Percentiles rank a stretch among this genome's conserved stretches.
Conservation (phyloP, 495 filamentous ascomycete species). For the Copromyces sp. region DNA sequence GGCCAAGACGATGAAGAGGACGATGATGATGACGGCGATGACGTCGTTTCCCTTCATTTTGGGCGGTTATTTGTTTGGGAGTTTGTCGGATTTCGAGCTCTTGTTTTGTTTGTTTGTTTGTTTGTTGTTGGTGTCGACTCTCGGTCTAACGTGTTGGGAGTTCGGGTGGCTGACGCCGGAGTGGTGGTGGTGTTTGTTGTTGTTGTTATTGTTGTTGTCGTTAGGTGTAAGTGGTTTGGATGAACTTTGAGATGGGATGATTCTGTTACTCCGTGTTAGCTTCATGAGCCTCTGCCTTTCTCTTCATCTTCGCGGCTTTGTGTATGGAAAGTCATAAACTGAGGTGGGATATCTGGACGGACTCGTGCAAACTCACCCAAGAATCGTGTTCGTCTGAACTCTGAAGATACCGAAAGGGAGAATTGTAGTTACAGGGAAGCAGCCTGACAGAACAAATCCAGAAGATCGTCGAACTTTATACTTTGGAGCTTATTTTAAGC, state of each 20-base stretch:
- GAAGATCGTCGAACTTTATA: background rate
- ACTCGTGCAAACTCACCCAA: background rate
- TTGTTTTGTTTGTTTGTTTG: background rate
- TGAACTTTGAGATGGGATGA: background rate
- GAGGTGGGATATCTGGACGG: background rate
- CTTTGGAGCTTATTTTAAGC: background rate
- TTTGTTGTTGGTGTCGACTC: background rate
- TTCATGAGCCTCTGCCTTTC: too few species aligned
- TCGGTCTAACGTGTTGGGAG: background rate
- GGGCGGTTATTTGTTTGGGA: conserved; percentile 5
- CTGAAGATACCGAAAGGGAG: background rate
- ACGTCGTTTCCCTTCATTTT: conserved; percentile 65
- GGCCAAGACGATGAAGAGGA: conserved; percentile 64
- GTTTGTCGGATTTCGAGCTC: background rate
- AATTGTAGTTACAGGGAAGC: background rate
- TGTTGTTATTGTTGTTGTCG: background rate
- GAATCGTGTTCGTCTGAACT: background rate
- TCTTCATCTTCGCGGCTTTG: background rate
- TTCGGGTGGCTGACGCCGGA: background rate
- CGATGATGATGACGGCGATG: conserved; percentile 74
- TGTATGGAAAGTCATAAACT: background rate
- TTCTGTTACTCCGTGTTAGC: background rate
- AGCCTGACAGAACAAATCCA: background rate
- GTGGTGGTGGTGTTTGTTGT: background rate
- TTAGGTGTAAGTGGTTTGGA: background rate